Evolutionary conservation across 805 yeast genomes (phyloP).

Genomic region (Torulaspora quercuum): DNA sequence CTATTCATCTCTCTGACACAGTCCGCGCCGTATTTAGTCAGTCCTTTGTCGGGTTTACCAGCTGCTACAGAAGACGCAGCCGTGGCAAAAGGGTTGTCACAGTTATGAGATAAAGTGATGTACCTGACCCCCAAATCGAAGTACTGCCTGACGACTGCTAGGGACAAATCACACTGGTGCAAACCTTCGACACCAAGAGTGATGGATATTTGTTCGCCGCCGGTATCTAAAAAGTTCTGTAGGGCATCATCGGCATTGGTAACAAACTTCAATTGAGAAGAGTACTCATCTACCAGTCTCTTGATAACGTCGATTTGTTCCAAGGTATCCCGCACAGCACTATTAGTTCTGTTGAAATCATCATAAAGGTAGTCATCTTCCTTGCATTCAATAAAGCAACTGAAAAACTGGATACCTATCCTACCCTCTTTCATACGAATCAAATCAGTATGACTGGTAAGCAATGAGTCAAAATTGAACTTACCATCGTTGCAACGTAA

Average conservation of each 20-base stretch:
- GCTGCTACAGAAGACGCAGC: constrained; percentile 49
- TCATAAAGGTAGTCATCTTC: constrained; percentile 40
- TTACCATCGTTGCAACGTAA: constrained; percentile 23
- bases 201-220: constrained; percentile 40
- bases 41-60: constrained; percentile 45
- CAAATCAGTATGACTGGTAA: constrained; percentile 46
- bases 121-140: constrained; percentile 52
- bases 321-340: constrained; percentile 49
- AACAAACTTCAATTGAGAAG: constrained; percentile 42
- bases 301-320: constrained; percentile 53
- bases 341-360: constrained; percentile 44
- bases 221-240: constrained; percentile 28
- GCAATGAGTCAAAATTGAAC: constrained; percentile 38
- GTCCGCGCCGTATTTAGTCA: constrained; percentile 41
- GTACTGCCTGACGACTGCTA: constrained; percentile 49
- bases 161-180: constrained; percentile 49
- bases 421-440: constrained; percentile 42
- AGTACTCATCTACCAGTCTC: constrained; percentile 43
- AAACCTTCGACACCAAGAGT: constrained; percentile 54
- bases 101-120: constrained; percentile 52
- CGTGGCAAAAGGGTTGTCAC: constrained; percentile 57
- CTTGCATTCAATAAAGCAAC: constrained; percentile 47
- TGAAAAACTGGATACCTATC: constrained; percentile 50
- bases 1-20: constrained; percentile 50
- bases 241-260: constrained; percentile 42